These are phyloP conservation scores for Jamesozyma hellenica DNA, from an alignment of 805 yeast species.

Conservation along the genomic window DNA sequence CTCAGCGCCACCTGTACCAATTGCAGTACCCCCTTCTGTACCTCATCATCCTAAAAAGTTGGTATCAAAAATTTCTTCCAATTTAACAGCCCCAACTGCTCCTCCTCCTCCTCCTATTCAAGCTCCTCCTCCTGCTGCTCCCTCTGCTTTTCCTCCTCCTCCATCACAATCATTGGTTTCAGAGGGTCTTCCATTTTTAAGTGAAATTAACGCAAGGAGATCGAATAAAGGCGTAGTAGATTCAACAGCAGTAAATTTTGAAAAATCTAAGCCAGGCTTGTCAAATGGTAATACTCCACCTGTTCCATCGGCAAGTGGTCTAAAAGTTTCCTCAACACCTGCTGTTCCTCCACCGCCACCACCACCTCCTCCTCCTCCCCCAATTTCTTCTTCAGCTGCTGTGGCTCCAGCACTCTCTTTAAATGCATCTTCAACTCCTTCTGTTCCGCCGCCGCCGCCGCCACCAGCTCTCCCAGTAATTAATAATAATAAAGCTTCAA, in stretches of 20 bases:
- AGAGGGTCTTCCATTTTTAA: slow-evolving; percentile 43
- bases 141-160: slow-evolving; percentile 22
- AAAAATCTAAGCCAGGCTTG: slow-evolving; percentile 15
- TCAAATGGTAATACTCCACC: slow-evolving; percentile 12
- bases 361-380: slow-evolving; percentile 14
- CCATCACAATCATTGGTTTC: slow-evolving; percentile 19
- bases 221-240: slow-evolving; percentile 37
- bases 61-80: slow-evolving; percentile 13
- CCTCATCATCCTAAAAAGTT: slow-evolving; percentile 10
- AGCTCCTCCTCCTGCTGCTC: slow-evolving; percentile 17
- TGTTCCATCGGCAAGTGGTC: slow-evolving; percentile 5
- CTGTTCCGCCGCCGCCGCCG: slow-evolving; percentile 20
- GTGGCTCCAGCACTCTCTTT: slow-evolving; percentile 14
- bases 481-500: slow-evolving; percentile 16
- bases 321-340: slow-evolving; percentile 14
- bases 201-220: slow-evolving; percentile 44
- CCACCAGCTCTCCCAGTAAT: slow-evolving; percentile 20
- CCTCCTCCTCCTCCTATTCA: slow-evolving; percentile 20
- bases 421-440: slow-evolving; percentile 22
- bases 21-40: slow-evolving; percentile 17
- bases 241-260: slow-evolving; percentile 9
- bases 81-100: no score
- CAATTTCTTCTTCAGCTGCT: slow-evolving; percentile 9
- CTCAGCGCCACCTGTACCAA: slow-evolving; percentile 24
- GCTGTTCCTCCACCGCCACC: slow-evolving; percentile 13